Evolutionary conservation across 371 early-diverging fungal genomes (phyloP).

Genomic region (Massospora cicadina): DNA sequence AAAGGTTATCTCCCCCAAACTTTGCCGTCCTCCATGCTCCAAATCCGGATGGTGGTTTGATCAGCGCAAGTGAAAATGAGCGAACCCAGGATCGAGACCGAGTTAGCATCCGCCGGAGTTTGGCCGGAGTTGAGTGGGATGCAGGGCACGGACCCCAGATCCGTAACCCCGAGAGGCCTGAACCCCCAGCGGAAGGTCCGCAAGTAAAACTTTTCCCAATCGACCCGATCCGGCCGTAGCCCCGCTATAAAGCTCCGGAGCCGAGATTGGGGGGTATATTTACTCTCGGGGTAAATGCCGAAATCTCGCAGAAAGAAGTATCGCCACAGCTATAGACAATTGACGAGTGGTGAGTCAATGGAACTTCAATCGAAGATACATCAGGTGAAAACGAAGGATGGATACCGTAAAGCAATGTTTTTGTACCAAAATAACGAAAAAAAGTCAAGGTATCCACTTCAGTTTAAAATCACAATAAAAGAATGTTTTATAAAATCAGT

Average conservation of each 20-base stretch:
- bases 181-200: background rate
- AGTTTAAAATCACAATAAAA: background rate
- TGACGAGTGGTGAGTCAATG: too few relatives aligned
- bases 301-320: background rate
- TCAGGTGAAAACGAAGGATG: background rate
- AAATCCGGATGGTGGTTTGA: background rate
- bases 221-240: background rate
- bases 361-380: background rate
- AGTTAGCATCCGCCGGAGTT: background rate
- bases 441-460: background rate
- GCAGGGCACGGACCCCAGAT: background rate
- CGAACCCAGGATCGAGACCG: background rate
- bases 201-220: background rate
- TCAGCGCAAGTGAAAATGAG: background rate
- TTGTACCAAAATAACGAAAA: background rate
- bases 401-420: background rate
- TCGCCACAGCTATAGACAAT: background rate
- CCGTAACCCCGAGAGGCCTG: background rate
- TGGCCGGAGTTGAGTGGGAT: background rate
- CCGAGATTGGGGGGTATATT: background rate
- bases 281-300: background rate
- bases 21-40: background rate
- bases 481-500: background rate
- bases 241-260: background rate
- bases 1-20: background rate